These are phyloP conservation scores for Hortaea werneckii DNA, from an alignment of 2,329 filamentous ascomycete genomes.

Conservation along the genomic window DNA sequence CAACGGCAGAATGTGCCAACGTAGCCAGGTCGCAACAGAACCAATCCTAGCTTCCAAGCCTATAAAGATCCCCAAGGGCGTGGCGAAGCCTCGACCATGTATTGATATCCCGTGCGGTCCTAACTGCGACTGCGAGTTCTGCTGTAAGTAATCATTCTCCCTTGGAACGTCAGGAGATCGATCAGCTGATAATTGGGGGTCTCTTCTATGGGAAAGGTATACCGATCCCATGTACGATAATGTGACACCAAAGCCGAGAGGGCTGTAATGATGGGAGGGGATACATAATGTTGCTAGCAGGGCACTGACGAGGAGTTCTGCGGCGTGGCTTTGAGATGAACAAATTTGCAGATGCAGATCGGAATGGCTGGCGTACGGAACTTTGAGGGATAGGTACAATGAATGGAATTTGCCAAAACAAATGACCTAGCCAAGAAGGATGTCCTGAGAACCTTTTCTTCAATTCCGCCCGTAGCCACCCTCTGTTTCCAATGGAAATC, in stretches of 20 bases:
- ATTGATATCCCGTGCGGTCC: conserved; percentile 18
- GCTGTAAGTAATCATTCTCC: conserved; percentile 18
- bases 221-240: conserved; percentile 3
- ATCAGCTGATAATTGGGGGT: background rate
- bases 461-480: too few species aligned
- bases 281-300: too few species aligned
- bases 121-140: conserved; percentile 15
- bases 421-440: too few species aligned
- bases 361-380: too few species aligned
- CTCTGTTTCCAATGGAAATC: too few species aligned
- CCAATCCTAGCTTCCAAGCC: conserved; percentile 8
- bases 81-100: conserved; percentile 6
- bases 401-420: too few species aligned
- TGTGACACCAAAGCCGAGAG: background rate
- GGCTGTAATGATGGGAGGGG: too few species aligned
- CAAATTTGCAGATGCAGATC: too few species aligned
- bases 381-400: too few species aligned
- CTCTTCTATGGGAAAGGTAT: background rate
- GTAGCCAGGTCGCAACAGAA: conserved; percentile 1
- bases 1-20: conserved; percentile 7
- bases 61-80: conserved; percentile 11
- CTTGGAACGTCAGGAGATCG: conserved; percentile 8
- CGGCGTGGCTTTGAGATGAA: too few species aligned
- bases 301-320: too few species aligned
- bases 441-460: too few species aligned